Conservation (phyloP, 306 rosid genomes). For the Mucuna pruriens region DNA sequence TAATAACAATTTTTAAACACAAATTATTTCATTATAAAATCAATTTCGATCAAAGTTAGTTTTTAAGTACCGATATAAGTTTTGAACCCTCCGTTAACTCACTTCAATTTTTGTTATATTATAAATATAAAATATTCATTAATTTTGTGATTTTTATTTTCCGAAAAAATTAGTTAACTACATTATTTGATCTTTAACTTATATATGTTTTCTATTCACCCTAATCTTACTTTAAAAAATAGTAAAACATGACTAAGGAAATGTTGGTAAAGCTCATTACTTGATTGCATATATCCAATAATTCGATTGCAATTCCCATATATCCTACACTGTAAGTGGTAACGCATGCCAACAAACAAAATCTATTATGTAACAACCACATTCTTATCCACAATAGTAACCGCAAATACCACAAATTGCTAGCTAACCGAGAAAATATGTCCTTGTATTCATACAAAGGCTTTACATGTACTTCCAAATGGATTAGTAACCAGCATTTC, state of each 20-base stretch:
- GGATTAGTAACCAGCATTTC: not conserved
- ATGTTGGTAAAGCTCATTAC: not conserved
- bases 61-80: too few relatives aligned
- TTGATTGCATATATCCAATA: not conserved
- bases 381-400: not conserved
- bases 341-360: not conserved
- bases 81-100: too few relatives aligned
- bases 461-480: conserved; percentile 24
- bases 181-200: too few relatives aligned
- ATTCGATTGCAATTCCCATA: not conserved
- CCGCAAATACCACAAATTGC: not conserved
- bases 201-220: too few relatives aligned
- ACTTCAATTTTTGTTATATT: too few relatives aligned
- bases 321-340: not conserved
- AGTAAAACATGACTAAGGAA: too few relatives aligned
- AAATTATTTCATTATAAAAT: not conserved
- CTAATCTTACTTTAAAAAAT: too few relatives aligned
- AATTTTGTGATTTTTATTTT: too few relatives aligned
- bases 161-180: too few relatives aligned
- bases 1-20: not conserved
- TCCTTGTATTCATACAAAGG: conserved; percentile 40
- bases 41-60: not conserved
- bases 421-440: not conserved
- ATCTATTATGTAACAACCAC: not conserved
- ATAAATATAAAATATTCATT: too few relatives aligned